Percentiles rank a stretch among this genome's conserved stretches.
phyloP scores from a whole-genome alignment of 768 basidiomycete species.

The Tulasnella sp. region DNA sequence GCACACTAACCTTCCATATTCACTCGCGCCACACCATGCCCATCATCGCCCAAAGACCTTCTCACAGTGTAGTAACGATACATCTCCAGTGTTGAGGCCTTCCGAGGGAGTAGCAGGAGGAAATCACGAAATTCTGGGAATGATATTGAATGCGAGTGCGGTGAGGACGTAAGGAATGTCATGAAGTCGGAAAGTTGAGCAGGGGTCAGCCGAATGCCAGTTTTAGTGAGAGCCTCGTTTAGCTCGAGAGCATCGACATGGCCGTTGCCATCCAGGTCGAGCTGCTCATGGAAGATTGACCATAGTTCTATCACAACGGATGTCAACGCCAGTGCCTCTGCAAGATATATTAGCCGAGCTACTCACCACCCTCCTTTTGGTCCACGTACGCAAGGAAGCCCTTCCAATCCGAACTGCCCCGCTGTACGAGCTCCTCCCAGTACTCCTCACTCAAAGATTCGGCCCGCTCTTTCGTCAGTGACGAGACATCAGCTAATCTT shows the following conservation, averaged over 20 bases:
- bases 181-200: constrained; percentile 73
- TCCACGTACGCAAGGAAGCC: constrained; percentile 65
- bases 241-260: constrained; percentile 58
- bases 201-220: constrained; percentile 60
- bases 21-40: constrained; percentile 62
- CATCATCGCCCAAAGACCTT: constrained; percentile 59
- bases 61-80: constrained; percentile 67
- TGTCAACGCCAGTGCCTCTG: neutral
- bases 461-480: constrained; percentile 43
- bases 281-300: constrained; percentile 80
- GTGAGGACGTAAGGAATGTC: constrained; percentile 57
- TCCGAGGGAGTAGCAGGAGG: constrained; percentile 72
- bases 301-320: constrained; percentile 53
- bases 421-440: constrained; percentile 57
- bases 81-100: constrained; percentile 70
- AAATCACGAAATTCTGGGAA: constrained; percentile 87
- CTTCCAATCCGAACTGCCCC: constrained; percentile 40
- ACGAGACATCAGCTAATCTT: constrained; percentile 18
- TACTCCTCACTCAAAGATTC: constrained; percentile 56
- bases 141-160: constrained; percentile 53
- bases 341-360: neutral
- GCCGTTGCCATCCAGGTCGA: constrained; percentile 84
- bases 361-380: constrained; percentile 68
- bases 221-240: constrained; percentile 48
- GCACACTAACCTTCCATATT: constrained; percentile 67